Evolutionary conservation across 2,329 filamentous ascomycete species (phyloP).

Genomic region (Colletotrichum lini): DNA sequence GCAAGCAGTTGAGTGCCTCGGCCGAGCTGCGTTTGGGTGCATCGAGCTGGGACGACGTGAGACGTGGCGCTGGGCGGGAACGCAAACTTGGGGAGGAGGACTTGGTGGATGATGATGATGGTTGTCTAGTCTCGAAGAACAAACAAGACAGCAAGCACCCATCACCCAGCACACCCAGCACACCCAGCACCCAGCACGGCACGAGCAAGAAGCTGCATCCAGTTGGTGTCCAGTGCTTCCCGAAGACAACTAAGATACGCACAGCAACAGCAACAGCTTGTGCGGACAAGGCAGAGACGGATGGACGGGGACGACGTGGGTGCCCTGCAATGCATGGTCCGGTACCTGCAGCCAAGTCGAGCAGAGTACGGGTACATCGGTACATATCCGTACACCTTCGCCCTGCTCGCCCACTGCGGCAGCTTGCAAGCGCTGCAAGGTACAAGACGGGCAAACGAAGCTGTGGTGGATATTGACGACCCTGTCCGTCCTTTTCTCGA

Average conservation of each 20-base stretch:
- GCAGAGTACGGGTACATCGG: neutral
- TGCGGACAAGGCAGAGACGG: neutral
- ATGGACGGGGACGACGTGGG: conserved; percentile 5
- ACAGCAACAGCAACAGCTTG: neutral
- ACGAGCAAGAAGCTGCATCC: conserved; percentile 4
- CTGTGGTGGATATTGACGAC: conserved; percentile 22
- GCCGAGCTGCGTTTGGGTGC: neutral
- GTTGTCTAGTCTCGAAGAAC: neutral
- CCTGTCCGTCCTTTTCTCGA: neutral
- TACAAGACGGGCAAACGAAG: conserved; percentile 33
- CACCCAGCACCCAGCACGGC: neutral
- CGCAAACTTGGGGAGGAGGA: conserved; percentile 1
- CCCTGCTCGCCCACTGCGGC: conserved; percentile 5
- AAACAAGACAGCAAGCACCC: neutral
- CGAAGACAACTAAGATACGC: neutral
- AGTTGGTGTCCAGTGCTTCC: conserved; percentile 14
- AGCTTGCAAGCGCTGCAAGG: conserved; percentile 27
- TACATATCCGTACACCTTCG: too few relatives aligned
- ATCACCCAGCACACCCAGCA: neutral
- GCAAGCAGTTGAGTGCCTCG: neutral
- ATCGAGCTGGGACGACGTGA: conserved; percentile 12
- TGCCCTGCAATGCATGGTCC: neutral
- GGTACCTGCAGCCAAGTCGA: conserved; percentile 15
- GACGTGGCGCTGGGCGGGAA: conserved; percentile 13
- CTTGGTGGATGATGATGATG: too few relatives aligned